Evolutionary conservation across 495 filamentous ascomycete genomes (phyloP).

Genomic region (Extremus antarcticus): DNA sequence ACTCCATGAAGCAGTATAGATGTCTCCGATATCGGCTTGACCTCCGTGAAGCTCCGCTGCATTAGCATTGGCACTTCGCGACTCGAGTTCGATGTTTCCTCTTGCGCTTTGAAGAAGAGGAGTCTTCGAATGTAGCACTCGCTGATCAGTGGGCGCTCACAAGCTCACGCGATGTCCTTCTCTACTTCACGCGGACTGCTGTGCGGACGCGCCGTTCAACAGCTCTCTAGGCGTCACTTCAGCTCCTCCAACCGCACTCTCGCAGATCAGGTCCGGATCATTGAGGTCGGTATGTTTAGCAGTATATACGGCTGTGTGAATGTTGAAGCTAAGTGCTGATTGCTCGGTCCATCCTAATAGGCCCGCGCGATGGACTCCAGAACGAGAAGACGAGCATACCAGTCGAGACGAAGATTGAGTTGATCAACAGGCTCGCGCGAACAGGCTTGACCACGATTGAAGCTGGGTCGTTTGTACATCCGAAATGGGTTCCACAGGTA

Average conservation of each 20-base stretch:
- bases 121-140: not conserved
- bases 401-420: conserved; percentile 71
- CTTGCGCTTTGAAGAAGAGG: not conserved
- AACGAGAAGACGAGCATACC: conserved; percentile 83
- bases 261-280: conserved; percentile 48
- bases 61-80: too few relatives aligned
- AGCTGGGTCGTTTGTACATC: conserved; percentile 87
- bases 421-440: conserved; percentile 68
- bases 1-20: too few relatives aligned
- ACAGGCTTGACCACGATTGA: conserved; percentile 84
- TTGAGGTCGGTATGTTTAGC: conserved; percentile 56
- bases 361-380: conserved; percentile 87
- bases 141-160: not conserved
- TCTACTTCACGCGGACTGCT: not conserved
- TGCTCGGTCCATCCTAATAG: not conserved
- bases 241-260: not conserved
- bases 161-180: not conserved
- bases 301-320: not conserved
- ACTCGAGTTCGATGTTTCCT: not conserved
- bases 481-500: conserved; percentile 90
- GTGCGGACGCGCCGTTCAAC: not conserved
- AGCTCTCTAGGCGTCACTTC: conserved; percentile 11
- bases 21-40: not conserved
- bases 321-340: not conserved
- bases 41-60: not conserved